Evolutionary conservation across 2,329 filamentous ascomycete genomes (phyloP).

Genomic region (Colletotrichum horii): DNA sequence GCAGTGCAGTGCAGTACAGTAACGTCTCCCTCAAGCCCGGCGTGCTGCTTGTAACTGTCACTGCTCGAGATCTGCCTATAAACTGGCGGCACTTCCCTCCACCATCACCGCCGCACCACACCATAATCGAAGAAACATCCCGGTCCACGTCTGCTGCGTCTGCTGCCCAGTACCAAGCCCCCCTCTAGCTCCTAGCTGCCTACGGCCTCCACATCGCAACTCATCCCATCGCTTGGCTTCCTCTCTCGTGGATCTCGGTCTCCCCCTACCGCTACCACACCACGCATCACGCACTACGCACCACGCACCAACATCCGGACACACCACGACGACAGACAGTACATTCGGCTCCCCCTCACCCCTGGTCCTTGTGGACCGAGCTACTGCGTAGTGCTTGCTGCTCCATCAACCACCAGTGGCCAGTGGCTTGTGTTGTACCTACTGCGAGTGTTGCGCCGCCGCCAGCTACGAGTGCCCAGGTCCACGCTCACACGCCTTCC

Average conservation of each 20-base stretch:
- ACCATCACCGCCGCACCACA: slow-evolving; percentile 2
- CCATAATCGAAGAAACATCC: slow-evolving; percentile 15
- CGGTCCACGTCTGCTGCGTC: slow-evolving; percentile 1
- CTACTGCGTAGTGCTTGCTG: slow-evolving; percentile 1
- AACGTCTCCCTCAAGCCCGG: background rate
- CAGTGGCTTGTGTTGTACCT: background rate
- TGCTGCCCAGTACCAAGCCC: slow-evolving; percentile 3
- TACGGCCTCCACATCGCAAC: slow-evolving; percentile 7
- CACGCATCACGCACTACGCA: background rate
- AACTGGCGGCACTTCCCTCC: slow-evolving; percentile 1
- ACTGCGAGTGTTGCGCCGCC: background rate
- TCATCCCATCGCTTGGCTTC: slow-evolving; percentile 11
- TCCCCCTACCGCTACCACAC: background rate
- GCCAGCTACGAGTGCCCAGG: slow-evolving; percentile 8
- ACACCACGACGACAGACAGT: background rate
- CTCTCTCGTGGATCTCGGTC: background rate
- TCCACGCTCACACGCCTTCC: slow-evolving; percentile 5
- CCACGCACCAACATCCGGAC: background rate
- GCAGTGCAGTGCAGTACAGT: background rate
- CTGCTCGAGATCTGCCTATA: background rate
- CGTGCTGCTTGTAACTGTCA: background rate
- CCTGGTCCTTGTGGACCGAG: slow-evolving; percentile 13
- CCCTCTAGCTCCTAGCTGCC: background rate
- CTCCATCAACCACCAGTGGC: background rate
- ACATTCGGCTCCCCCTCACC: slow-evolving; percentile 9